phyloP scores from a whole-genome alignment of 768 basidiomycete species.

The Chalciporus pseudorubinellus region DNA sequence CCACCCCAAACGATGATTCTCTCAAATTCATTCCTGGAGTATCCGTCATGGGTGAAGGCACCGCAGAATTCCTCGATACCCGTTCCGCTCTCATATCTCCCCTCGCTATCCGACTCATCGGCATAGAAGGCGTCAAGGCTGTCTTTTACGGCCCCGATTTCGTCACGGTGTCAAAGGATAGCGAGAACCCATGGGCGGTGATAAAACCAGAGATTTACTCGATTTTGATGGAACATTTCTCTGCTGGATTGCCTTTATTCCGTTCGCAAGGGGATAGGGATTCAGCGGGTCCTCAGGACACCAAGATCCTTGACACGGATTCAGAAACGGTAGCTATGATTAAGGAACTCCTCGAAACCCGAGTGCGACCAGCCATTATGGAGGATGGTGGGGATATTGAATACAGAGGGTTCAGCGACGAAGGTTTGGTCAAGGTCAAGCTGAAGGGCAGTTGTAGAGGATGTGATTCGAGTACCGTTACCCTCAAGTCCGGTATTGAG shows the following conservation, averaged over 20 bases:
- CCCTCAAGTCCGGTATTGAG: conserved; percentile 95
- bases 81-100: conserved; percentile 86
- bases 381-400: conserved; percentile 99
- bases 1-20: conserved; percentile 95
- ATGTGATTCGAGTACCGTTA: conserved; percentile 91
- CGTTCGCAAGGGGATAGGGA: conserved; percentile 76
- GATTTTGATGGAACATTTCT: conserved; percentile 95
- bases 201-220: conserved; percentile 97
- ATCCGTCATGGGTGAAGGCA: conserved; percentile 82
- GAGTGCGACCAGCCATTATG: conserved; percentile 96
- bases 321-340: conserved; percentile 98
- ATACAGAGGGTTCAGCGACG: conserved; percentile 86
- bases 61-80: conserved; percentile 92
- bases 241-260: conserved; percentile 85
- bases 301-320: conserved; percentile 89
- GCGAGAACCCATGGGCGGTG: conserved; percentile 81
- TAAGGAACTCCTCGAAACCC: conserved; percentile 92
- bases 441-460: conserved; percentile 98
- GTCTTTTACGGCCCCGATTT: conserved; percentile 99
- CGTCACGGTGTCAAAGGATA: conserved; percentile 91
- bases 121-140: conserved; percentile 83
- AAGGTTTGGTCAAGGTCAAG: conserved; percentile 80
- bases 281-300: conserved; percentile 88
- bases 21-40: conserved; percentile 97
- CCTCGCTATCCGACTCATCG: conserved; percentile 92